Base-by-base conservation (phyloP, 139 green algal genomes). In the Desmodesmus armatus region DNA sequence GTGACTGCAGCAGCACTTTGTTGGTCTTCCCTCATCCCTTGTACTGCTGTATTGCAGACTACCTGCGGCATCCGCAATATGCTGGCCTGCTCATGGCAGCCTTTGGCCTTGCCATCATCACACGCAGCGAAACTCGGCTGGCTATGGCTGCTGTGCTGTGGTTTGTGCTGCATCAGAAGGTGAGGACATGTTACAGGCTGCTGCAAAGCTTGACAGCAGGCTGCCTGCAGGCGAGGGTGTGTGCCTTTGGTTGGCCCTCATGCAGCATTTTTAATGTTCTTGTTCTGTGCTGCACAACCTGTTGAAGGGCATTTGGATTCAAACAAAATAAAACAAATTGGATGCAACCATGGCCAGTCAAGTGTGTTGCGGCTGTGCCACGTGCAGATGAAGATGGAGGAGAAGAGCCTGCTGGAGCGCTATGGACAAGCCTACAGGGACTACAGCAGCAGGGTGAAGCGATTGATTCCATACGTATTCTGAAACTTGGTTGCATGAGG, bases 1-100 rank as follows among this genome's bases (percentile, higher is more conserved):
- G n/a, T 31, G n/a, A 2, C 62, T 25, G 62, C 62, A 71, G 62
- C 60, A 65, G 7, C 60, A 69, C n/a, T 55, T 55, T 39, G 60
- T 39, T 69, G 27, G 27, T 69, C 27, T n/a, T 17, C 60, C 29
- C 29, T 3, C 62, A 44, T 72, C 3, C 33, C 5, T 39, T 27
- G 31, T 72, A 33, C 65, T 72, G 33, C 65, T 47, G 3, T 21
- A 29, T 37, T 74, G 37, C 85, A 88, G 67, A 35, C 51, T 88
- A 89, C 33, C 80, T 84, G 6, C 89, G 89, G 19, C 89, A 93
- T 80, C 89, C 89, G 25, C 90, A 92, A 70, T 94, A 94, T 67
- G 87, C 82, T 55, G 90, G 90, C 11, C 82, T 94, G 60, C 25
- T 92, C 37, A 80, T 92, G 75, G 89, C 79, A 3, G 76, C 78